phyloP scores from a whole-genome alignment of 1,139 yeast species.

The Yamadazyma atlantica region DNA sequence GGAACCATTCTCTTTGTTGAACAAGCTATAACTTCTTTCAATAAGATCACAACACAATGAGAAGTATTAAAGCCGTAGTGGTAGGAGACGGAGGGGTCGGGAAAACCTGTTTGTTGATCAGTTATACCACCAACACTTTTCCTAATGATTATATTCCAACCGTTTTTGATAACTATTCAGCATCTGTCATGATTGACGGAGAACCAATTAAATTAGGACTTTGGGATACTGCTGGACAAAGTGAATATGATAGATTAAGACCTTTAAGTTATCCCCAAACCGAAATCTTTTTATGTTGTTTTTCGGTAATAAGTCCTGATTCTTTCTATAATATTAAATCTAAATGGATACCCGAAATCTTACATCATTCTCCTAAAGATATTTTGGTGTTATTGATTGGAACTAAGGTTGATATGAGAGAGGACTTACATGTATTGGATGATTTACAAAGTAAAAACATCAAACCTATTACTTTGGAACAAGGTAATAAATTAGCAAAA shows the following conservation, averaged over 20 bases:
- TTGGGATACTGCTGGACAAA: slow-evolving; percentile 99
- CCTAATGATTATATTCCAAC: slow-evolving; percentile 97
- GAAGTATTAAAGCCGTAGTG: slow-evolving; percentile 91
- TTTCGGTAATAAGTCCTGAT: slow-evolving; percentile 80
- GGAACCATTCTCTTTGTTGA: neutral
- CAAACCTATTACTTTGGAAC: slow-evolving; percentile 60
- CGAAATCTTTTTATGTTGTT: slow-evolving; percentile 83
- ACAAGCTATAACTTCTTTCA: neutral
- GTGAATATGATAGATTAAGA: slow-evolving; percentile 87
- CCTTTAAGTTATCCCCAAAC: slow-evolving; percentile 94
- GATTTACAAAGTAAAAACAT: slow-evolving; percentile 63
- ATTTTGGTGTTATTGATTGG: slow-evolving; percentile 80
- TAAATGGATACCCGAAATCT: slow-evolving; percentile 86
- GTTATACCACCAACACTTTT: slow-evolving; percentile 90
- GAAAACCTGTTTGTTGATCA: slow-evolving; percentile 82
- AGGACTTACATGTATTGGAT: slow-evolving; percentile 74
- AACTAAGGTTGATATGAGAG: slow-evolving; percentile 82
- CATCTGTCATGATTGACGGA: slow-evolving; percentile 81
- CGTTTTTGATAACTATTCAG: slow-evolving; percentile 86
- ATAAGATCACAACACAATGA: slow-evolving; percentile 47
- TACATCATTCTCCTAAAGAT: slow-evolving; percentile 79
- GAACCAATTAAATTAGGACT: slow-evolving; percentile 80
- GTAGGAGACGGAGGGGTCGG: slow-evolving; percentile 99
- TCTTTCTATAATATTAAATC: slow-evolving; percentile 74
- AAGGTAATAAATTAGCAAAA: slow-evolving; percentile 67